These are phyloP conservation scores for Naganishia sp. DNA, from an alignment of 1,284 basidiomycete species.

Conservation along the genomic window DNA sequence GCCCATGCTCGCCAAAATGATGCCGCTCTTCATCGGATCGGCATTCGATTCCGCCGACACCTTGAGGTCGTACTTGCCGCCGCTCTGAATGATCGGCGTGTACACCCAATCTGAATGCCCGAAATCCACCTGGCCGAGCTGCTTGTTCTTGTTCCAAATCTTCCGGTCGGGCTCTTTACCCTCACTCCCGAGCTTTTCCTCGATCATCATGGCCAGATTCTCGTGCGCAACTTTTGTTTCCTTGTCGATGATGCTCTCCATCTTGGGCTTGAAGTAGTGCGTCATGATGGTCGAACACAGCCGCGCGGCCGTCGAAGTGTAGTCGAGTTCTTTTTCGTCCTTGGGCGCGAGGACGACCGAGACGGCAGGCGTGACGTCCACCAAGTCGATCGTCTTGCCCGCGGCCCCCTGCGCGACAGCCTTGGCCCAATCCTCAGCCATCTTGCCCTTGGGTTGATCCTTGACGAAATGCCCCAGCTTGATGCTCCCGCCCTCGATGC, in stretches of 20 bases:
- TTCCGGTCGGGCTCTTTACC: slow-evolving; percentile 86
- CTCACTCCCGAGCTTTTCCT: slow-evolving; percentile 80
- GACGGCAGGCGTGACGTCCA: slow-evolving; percentile 75
- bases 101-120: slow-evolving; percentile 87
- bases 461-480: slow-evolving; percentile 50
- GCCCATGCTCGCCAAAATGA: slow-evolving; percentile 84
- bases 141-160: slow-evolving; percentile 75
- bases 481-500: not conserved
- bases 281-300: slow-evolving; percentile 83
- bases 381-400: slow-evolving; percentile 62
- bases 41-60: slow-evolving; percentile 81
- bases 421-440: slow-evolving; percentile 58
- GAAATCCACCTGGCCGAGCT: slow-evolving; percentile 81
- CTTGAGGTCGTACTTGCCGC: slow-evolving; percentile 85
- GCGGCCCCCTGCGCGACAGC: slow-evolving; percentile 44
- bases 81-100: slow-evolving; percentile 92
- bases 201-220: slow-evolving; percentile 66
- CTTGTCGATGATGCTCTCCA: slow-evolving; percentile 87
- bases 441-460: slow-evolving; percentile 51
- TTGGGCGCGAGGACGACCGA: slow-evolving; percentile 81
- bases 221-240: slow-evolving; percentile 89
- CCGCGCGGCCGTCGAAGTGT: slow-evolving; percentile 64
- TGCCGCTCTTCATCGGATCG: slow-evolving; percentile 85
- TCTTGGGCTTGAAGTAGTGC: slow-evolving; percentile 81
- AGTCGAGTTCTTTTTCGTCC: slow-evolving; percentile 84